Evolutionary conservation across 2,329 filamentous ascomycete genomes (phyloP), one percentile per base, ranked within the genome.

Genomic region (Microcera coccophila): DNA sequence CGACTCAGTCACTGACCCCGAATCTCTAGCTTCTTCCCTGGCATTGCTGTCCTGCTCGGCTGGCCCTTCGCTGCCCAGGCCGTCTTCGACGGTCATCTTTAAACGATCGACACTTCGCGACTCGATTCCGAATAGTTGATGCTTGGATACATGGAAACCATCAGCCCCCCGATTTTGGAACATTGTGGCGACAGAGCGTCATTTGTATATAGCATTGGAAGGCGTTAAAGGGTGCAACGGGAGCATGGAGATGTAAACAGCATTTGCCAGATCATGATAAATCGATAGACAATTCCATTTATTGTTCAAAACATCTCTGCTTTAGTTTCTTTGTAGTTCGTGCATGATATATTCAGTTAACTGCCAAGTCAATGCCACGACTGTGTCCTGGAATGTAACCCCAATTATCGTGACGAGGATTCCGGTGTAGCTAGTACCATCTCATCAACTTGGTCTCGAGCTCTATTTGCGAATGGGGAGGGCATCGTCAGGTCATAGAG

Each of bases 1-100:
- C 8, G 16, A 5, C 36, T 33, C 22, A 37, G 7, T 15, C 22
- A 32, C 47, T 53, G 47, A 60, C 42, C 37, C 4, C 40, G 3
- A 9, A 12, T 14, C n/a, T 36, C 16, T 38, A 68, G 65, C 22
- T 68, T 66, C 57, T 54, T 62, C 42, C 64, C 64, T 36, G 58
- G 59, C 29, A 59, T 67, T 38, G 50, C 48, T 32, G 34, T 62
- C 33, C 42, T 67, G 17, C 58, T 68, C 15, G 61, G 62, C 39
- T 68, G 66, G 66, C 66, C 66, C 15, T 40, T 56, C 5, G 47
- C 56, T 17, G 59, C 57, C 46, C 47, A 58, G 45, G 40, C 50
- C 20, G 39, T 52, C 35, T 53, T 63, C 17, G 62, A 67, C 28
- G 65, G 65, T 18, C 59, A 56, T 44, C 41, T 67, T 15, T 65